Conservation (phyloP, 2,329 filamentous ascomycete genomes). For the Chaetomium sp. region DNA sequence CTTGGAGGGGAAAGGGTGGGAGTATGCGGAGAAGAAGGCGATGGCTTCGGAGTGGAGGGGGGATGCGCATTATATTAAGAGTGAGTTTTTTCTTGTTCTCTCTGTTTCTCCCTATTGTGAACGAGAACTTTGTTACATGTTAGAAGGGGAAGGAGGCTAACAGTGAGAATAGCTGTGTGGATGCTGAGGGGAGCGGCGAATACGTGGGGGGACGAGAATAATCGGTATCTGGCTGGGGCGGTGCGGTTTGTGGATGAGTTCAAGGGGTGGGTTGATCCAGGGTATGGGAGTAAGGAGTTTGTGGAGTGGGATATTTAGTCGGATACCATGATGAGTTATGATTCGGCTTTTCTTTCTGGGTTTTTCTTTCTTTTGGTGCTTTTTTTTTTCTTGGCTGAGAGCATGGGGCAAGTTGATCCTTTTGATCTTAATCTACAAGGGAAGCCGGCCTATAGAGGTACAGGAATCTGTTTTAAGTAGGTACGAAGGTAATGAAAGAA, state of each 20-base stretch:
- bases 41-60: slow-evolving; percentile 59
- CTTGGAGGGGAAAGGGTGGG: slow-evolving; percentile 64
- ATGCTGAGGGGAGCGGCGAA: slow-evolving; percentile 67
- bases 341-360: too few species aligned
- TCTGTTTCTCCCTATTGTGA: neutral
- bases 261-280: slow-evolving; percentile 49
- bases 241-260: slow-evolving; percentile 70
- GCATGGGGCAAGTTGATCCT: neutral
- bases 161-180: slow-evolving; percentile 48
- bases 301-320: too few species aligned
- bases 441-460: too few species aligned
- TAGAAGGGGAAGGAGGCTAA: neutral
- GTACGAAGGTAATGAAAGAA: too few species aligned
- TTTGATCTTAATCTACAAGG: too few species aligned
- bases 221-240: slow-evolving; percentile 61
- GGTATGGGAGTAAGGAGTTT: neutral
- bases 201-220: slow-evolving; percentile 66
- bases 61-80: slow-evolving; percentile 83
- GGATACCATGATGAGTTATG: too few species aligned
- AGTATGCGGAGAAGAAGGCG: slow-evolving; percentile 65
- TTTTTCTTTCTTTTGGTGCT: too few species aligned
- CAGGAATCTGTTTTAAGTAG: too few species aligned
- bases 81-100: slow-evolving; percentile 34
- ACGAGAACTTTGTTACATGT: neutral
- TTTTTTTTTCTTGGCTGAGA: too few species aligned